Conservation (phyloP, 208 protist genomes). For the Trichomonas gallinae region DNA sequence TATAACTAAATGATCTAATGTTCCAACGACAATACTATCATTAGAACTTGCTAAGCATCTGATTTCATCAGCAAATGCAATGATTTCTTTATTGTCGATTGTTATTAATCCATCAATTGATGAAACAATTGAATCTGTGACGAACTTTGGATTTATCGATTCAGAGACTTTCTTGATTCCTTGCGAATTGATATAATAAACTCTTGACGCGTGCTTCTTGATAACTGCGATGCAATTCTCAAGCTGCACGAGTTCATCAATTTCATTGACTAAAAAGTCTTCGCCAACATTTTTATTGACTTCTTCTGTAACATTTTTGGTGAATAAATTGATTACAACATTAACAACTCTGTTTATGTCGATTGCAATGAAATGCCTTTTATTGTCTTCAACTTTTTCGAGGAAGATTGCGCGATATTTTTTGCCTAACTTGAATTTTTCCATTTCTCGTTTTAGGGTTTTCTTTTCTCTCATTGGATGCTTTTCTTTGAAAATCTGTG, state of each 20-base stretch:
- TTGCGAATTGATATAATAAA: neutral
- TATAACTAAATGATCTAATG: neutral
- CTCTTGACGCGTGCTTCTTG: neutral
- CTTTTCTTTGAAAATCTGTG: neutral
- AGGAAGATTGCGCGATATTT: neutral
- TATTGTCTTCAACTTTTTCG: neutral
- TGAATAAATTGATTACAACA: neutral
- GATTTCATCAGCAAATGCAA: neutral
- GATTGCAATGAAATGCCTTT: neutral
- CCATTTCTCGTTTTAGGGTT: neutral
- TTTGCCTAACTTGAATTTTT: neutral
- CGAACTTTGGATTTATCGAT: neutral
- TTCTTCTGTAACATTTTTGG: neutral
- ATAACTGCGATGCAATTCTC: neutral
- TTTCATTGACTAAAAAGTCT: neutral
- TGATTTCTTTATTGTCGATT: neutral
- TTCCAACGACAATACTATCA: neutral
- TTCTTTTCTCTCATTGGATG: neutral
- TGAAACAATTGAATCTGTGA: neutral
- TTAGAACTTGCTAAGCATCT: neutral
- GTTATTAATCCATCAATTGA: neutral
- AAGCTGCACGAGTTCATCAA: neutral
- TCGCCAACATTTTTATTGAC: neutral
- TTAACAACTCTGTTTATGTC: neutral
- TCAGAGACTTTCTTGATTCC: neutral